These are phyloP conservation scores for Thyridium curvatum DNA, from an alignment of 2,329 filamentous ascomycete genomes.

Conservation along the genomic window DNA sequence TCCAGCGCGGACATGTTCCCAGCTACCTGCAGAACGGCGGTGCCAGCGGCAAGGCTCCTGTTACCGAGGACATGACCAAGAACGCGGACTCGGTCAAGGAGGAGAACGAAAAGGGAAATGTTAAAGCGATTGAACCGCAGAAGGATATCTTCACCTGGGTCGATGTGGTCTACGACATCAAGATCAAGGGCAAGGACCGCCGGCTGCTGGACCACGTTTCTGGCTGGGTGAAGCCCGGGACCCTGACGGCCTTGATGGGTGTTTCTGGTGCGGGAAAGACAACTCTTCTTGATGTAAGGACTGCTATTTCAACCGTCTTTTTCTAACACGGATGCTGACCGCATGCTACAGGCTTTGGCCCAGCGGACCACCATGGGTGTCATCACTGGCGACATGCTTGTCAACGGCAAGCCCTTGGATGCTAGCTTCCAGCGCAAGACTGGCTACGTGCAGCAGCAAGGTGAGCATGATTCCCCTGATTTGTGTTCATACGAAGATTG, in stretches of 20 bases:
- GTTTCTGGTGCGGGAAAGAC: slow-evolving; percentile 85
- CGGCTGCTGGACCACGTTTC: slow-evolving; percentile 72
- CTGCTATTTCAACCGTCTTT: too few species aligned
- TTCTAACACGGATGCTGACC: too few species aligned
- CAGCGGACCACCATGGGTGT: slow-evolving; percentile 54
- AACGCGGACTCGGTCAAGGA: too few species aligned
- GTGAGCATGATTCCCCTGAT: too few species aligned
- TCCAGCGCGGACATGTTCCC: slow-evolving; percentile 38
- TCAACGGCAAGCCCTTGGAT: slow-evolving; percentile 44
- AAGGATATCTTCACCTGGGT: slow-evolving; percentile 75
- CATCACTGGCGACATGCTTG: slow-evolving; percentile 46
- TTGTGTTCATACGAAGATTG: too few species aligned
- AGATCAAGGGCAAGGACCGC: slow-evolving; percentile 69
- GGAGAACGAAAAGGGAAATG: too few species aligned
- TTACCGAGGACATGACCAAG: neutral
- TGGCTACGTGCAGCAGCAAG: slow-evolving; percentile 54
- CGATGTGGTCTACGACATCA: slow-evolving; percentile 64
- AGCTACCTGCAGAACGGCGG: slow-evolving; percentile 63
- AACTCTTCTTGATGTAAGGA: slow-evolving; percentile 58
- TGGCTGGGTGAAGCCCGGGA: slow-evolving; percentile 87
- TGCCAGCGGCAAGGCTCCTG: too few species aligned
- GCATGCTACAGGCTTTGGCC: slow-evolving; percentile 45
- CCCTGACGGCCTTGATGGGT: slow-evolving; percentile 72
- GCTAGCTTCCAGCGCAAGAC: slow-evolving; percentile 30
- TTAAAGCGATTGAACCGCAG: slow-evolving; percentile 56